A percentile compares a stretch with the other conserved stretches of the same genome.
Conservation (phyloP, 495 filamentous ascomycete species). For the Xylaria castorea region DNA sequence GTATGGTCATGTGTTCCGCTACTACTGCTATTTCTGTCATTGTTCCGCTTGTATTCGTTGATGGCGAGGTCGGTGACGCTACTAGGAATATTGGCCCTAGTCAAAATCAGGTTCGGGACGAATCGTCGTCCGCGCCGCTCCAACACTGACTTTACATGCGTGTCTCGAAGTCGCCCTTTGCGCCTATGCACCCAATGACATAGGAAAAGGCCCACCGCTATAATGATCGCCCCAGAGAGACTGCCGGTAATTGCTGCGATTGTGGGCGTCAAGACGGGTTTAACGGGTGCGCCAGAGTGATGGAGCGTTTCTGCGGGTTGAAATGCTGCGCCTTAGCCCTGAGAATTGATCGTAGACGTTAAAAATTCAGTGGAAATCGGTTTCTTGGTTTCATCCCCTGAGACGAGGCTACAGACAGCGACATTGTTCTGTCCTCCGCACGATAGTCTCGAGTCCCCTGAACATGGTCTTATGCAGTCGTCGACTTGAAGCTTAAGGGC, state of each 20-base stretch:
- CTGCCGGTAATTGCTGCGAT: slow-evolving; percentile 32
- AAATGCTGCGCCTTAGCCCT: background rate
- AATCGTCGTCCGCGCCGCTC: slow-evolving; percentile 21
- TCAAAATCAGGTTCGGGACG: slow-evolving; percentile 18
- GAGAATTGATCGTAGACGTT: slow-evolving; percentile 5
- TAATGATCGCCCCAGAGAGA: slow-evolving; percentile 30
- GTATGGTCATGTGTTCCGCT: background rate
- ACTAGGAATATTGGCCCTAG: background rate
- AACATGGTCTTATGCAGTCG: slow-evolving; percentile 31
- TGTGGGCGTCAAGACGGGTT: slow-evolving; percentile 11
- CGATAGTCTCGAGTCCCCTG: slow-evolving; percentile 27
- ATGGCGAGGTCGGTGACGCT: slow-evolving; percentile 17
- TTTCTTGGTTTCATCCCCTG: background rate
- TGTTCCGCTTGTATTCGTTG: background rate
- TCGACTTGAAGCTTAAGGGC: slow-evolving; percentile 25
- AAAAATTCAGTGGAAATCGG: background rate
- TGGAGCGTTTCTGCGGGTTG: background rate
- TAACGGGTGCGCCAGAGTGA: background rate
- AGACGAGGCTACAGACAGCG: slow-evolving; percentile 27
- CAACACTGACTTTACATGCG: slow-evolving; percentile 7
- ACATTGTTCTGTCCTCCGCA: slow-evolving; percentile 32
- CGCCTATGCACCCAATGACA: slow-evolving; percentile 31
- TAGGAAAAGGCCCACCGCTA: slow-evolving; percentile 29
- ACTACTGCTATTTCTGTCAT: background rate
- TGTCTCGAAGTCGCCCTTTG: slow-evolving; percentile 28